Percentiles rank a stretch among this genome's conserved stretches.
Evolutionary conservation across 108 stramenopile species (phyloP).

Genomic region (Licmophora abbreviata): DNA sequence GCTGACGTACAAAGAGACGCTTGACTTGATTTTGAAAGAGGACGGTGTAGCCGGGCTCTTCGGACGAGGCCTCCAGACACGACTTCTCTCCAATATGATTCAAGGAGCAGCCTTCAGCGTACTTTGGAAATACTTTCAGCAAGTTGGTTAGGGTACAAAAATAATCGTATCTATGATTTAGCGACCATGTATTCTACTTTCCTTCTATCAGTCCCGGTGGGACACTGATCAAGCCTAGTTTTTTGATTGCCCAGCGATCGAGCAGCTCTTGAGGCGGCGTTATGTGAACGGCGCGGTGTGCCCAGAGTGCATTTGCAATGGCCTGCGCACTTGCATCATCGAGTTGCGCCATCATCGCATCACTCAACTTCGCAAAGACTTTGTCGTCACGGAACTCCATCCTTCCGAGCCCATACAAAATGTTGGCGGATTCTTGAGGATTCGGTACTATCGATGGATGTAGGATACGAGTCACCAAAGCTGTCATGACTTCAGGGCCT

Average conservation of each 20-base stretch:
- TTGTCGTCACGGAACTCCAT: constrained; percentile 42
- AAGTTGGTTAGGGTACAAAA: constrained; percentile 1
- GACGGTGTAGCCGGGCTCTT: constrained; percentile 68
- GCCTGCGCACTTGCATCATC: constrained; percentile 48
- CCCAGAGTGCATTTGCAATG: constrained; percentile 64
- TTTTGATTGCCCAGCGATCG: constrained; percentile 43
- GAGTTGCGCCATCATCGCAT: constrained; percentile 28
- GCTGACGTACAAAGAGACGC: constrained; percentile 55
- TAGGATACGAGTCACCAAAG: constrained; percentile 13
- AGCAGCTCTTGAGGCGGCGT: constrained; percentile 38
- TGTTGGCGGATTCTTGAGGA: constrained; percentile 47
- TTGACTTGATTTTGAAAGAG: constrained; percentile 54
- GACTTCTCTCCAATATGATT: constrained; percentile 73
- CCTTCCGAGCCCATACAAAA: constrained; percentile 48
- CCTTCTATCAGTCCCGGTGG: neutral
- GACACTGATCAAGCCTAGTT: constrained; percentile 25
- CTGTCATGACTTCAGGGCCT: constrained; percentile 17
- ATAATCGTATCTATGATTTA: neutral
- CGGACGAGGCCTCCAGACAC: constrained; percentile 71
- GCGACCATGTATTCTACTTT: neutral
- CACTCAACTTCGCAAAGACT: constrained; percentile 31
- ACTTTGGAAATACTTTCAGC: constrained; percentile 62
- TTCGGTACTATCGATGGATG: constrained; percentile 5
- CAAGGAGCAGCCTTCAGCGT: constrained; percentile 83
- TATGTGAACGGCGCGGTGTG: constrained; percentile 31